Evolutionary conservation across 139 green algal genomes (phyloP).

Genomic region (Tetradesmus lagerheimii): DNA sequence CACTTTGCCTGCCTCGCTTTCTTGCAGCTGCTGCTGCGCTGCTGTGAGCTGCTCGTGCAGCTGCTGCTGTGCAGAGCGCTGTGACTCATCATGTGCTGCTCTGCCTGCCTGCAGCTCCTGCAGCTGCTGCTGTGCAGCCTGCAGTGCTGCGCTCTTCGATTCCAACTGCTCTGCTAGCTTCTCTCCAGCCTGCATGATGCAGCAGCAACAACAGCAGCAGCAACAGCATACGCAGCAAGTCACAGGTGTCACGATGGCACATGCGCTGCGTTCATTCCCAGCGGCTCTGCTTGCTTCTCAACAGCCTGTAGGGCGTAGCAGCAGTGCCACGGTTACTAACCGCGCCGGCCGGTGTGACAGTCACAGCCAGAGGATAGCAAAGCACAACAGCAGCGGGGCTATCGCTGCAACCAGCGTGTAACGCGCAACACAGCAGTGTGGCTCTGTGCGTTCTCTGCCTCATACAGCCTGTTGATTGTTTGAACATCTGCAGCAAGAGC

Average conservation of each 20-base stretch:
- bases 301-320: too few relatives aligned
- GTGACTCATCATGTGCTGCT: not conserved
- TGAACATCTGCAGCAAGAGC: too few relatives aligned
- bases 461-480: too few relatives aligned
- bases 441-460: too few relatives aligned
- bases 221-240: not conserved
- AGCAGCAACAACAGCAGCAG: not conserved
- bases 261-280: too few relatives aligned
- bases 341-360: too few relatives aligned
- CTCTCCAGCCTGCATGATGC: slow-evolving; percentile 7
- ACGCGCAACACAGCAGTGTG: too few relatives aligned
- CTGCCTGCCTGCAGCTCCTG: slow-evolving; percentile 21
- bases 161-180: slow-evolving; percentile 23
- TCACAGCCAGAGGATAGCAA: too few relatives aligned
- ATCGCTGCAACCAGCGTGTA: too few relatives aligned
- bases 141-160: not conserved
- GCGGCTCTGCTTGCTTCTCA: too few relatives aligned
- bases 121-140: slow-evolving; percentile 24
- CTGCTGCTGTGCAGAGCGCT: not conserved
- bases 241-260: not conserved
- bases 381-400: too few relatives aligned
- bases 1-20: not conserved
- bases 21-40: not conserved
- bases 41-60: not conserved
- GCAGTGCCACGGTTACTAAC: too few relatives aligned